These are phyloP conservation scores for Erigeron philadelphicus DNA, from an alignment of 140 eudicot species.

Conservation along the genomic window DNA sequence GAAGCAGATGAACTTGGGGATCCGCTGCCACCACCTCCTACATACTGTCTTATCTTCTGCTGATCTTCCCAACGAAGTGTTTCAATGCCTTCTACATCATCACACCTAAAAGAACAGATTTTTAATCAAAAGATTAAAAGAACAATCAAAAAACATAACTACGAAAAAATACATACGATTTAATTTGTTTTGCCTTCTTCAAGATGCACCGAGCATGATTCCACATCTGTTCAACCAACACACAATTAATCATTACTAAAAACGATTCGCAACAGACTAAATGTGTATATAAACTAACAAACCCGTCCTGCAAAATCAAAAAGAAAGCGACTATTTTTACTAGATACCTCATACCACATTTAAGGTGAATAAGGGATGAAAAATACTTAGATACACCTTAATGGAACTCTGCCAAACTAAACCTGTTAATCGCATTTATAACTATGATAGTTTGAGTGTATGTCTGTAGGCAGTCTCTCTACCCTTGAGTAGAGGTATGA, in stretches of 20 bases:
- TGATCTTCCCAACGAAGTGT: slow-evolving; percentile 98
- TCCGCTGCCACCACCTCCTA: slow-evolving; percentile 47
- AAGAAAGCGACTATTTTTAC: not conserved
- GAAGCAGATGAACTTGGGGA: slow-evolving; percentile 31
- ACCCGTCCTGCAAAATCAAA: slow-evolving; percentile 4
- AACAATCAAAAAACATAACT: slow-evolving; percentile 1
- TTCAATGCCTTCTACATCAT: slow-evolving; percentile 88
- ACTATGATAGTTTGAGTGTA: no score
- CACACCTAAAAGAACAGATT: slow-evolving; percentile 41
- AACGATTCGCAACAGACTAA: not conserved
- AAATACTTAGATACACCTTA: not conserved
- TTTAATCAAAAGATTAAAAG: slow-evolving; percentile 3
- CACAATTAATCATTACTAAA: slow-evolving; percentile 8
- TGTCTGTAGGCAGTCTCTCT: no score
- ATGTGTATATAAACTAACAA: not conserved
- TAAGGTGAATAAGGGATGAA: not conserved
- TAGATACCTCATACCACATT: not conserved
- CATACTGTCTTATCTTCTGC: slow-evolving; percentile 59
- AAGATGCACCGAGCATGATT: slow-evolving; percentile 76
- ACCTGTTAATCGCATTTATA: not conserved
- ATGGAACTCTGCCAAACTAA: slow-evolving; percentile 4
- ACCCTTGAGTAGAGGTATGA: no score
- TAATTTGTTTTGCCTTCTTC: slow-evolving; percentile 81
- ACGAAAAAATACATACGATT: slow-evolving; percentile 46
- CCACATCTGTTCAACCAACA: slow-evolving; percentile 68